Evolutionary conservation across 78 protist species (phyloP), one percentile per base, ranked within the genome.

Genomic region (Diacronema lutheri): DNA sequence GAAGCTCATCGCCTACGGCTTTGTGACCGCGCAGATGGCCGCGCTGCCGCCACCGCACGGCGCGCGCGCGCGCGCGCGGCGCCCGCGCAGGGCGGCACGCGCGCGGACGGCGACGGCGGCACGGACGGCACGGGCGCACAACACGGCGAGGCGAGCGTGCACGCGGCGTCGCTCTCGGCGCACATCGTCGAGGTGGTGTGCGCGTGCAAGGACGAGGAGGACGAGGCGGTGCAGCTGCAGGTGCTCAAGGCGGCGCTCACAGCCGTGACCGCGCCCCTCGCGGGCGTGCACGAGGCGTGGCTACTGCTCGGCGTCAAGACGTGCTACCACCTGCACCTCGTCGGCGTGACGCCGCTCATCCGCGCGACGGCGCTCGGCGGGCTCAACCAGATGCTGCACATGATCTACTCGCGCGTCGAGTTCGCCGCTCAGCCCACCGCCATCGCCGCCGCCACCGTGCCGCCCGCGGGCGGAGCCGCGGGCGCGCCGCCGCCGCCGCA

Each of bases 261-360:
- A 23, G 91, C 96, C 21, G 96, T 93, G 20, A 88, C 91, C 11
- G 68, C 93, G 38, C 74, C 93, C 69, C 29, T 40, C 31, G 62
- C 88, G 37, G 92, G 84, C 14, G 88, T 94, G 25, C 96, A 94
- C 87, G 96, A 94, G 40, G 33, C 93, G n/a, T 83, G 89, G 71
- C 86, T 94, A n/a, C 78, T 92, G 87, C 76, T 61, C 31, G 89
- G 93, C 20, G 90, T 94, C 38, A 74, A 91, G 60, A 89, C 93
- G 31, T 84, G 89, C 74, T 92, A 88, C 72, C 86, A 94, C 87
- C 88, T 94, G 50, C 81, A 82, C 76, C 86, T 92, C 57, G 69
- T 91, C 77, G 29, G 88, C 77, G 23, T 61, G 29, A 69, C 44
- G 21, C 6, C 26, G 11, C 57, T 73, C 58, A 89, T 84, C 57